Percentiles rank a stretch among this genome's conserved stretches.
Evolutionary conservation across 2,329 filamentous ascomycete genomes (phyloP).

Genomic region (Diaporthe batatas): DNA sequence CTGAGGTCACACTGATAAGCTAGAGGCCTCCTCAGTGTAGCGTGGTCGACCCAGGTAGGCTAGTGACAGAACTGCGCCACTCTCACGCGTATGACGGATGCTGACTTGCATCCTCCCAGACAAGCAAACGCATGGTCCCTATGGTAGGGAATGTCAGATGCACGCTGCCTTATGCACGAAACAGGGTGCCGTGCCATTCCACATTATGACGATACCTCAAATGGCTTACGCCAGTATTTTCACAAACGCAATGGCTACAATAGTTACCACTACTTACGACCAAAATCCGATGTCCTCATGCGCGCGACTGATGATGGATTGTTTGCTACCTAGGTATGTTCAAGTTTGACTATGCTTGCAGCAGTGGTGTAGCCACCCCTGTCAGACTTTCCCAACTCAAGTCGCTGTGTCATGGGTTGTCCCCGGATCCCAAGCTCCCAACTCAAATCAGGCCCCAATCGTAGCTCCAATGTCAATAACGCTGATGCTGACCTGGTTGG

Average conservation of each 20-base stretch:
- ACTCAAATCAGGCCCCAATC: background rate
- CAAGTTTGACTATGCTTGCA: background rate
- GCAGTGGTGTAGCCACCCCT: background rate
- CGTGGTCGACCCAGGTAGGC: background rate
- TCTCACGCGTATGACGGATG: background rate
- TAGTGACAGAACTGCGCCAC: conserved; percentile 14
- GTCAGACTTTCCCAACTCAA: background rate
- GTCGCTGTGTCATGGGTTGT: background rate
- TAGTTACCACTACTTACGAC: background rate
- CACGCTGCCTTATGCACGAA: background rate
- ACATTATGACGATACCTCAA: background rate
- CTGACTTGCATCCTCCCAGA: conserved; percentile 12
- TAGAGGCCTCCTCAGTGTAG: conserved; percentile 28
- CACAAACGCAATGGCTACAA: background rate
- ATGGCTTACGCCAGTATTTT: background rate
- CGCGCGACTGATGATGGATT: background rate
- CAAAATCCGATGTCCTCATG: background rate
- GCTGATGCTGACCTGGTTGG: conserved; percentile 54
- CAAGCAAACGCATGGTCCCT: background rate
- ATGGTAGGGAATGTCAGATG: background rate
- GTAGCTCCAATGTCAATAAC: conserved; percentile 3
- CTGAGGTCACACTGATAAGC: background rate
- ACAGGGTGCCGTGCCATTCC: background rate
- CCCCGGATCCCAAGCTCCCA: too few species aligned
- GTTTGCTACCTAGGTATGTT: background rate